Evolutionary conservation across 208 protist species (phyloP), one percentile per base, ranked within the genome.

Genomic region (Leptomonas pyrrhocoris): DNA sequence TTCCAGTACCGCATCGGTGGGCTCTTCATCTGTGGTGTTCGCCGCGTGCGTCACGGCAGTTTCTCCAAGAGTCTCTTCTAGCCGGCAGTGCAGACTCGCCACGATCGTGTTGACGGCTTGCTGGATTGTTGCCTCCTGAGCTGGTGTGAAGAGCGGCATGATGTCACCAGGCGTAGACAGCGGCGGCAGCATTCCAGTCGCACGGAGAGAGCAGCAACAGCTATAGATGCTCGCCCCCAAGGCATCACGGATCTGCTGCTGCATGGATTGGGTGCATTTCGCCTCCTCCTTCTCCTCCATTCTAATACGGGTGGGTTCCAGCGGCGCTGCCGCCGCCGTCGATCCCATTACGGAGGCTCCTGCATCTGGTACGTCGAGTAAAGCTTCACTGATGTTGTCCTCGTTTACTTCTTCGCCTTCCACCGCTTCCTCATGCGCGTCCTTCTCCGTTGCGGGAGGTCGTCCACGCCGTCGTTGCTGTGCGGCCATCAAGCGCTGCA

Each of bases 171-270:
- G 16, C 49, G 2, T 1, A 11, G n/a, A 43, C 8, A 21, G 27
- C 49, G 57, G 36, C 1, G 27, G 30, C 13, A 74, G 50, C 27
- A 51, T 57, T 28, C 68, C 51, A 9, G 59, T 42, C 7, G 68
- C 59, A 11, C 68, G 68, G 46, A 74, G 68, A 55, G 68, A 57
- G 23, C 49, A 43, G 18, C 66, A 31, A 42, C 68, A 74, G 18
- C 54, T n/a, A 58, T 67, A 67, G 21, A 74, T 38, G 34, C 58
- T 51, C 13, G 23, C 58, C 40, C 54, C 48, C 6, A 74, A 25
- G 15, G 60, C 68, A n/a, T 55, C 31, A 0, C 55, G 68, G 1
- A 28, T 30, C 16, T 48, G 42, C 25, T n/a, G 56, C 45, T 27
- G 46, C 18, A 3, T 45, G 27, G 30, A 38, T 7, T 28, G 12